Percentiles rank a stretch among this genome's conserved stretches.
Evolutionary conservation across 345 rosid genomes (phyloP).

Genomic region (Passiflora organensis): DNA sequence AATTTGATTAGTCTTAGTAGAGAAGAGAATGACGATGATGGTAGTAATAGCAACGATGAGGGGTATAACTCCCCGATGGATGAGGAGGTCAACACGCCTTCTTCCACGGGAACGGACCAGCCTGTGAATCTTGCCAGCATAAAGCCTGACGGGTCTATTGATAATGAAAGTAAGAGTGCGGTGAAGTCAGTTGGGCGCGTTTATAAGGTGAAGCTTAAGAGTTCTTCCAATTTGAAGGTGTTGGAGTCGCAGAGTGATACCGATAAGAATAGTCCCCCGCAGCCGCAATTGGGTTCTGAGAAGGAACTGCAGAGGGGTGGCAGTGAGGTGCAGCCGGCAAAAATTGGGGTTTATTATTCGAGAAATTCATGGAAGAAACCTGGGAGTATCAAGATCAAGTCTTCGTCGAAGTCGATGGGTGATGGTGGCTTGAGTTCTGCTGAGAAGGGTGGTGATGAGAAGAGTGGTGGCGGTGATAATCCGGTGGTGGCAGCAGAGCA

Average conservation of each 20-base stretch:
- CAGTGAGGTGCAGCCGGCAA: conserved; percentile 44
- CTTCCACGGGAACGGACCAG: conserved; percentile 59
- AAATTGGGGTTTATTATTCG: conserved; percentile 36
- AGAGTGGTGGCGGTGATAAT: conserved; percentile 6
- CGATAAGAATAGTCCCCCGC: conserved; percentile 45
- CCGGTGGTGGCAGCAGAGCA: conserved; percentile 17
- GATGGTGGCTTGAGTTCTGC: conserved; percentile 39
- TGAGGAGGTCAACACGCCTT: conserved; percentile 48
- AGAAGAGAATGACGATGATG: neutral
- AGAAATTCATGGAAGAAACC: conserved; percentile 56
- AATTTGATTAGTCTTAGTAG: conserved; percentile 3
- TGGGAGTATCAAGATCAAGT: conserved; percentile 71
- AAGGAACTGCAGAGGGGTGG: conserved; percentile 38
- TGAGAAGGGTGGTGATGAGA: conserved; percentile 28
- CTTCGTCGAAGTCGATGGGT: conserved; percentile 37
- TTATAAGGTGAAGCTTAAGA: conserved; percentile 69
- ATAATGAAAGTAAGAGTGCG: conserved; percentile 19
- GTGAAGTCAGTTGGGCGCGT: conserved; percentile 56
- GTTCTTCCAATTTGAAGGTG: conserved; percentile 32
- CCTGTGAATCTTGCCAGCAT: conserved; percentile 42
- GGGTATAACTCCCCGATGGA: conserved; percentile 58
- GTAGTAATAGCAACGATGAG: conserved; percentile 17
- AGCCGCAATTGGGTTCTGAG: conserved; percentile 37
- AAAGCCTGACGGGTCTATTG: conserved; percentile 51
- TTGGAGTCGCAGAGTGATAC: conserved; percentile 56